phyloP scores from a whole-genome alignment of 2,329 filamentous ascomycete species.

The Lomentospora prolificans region DNA sequence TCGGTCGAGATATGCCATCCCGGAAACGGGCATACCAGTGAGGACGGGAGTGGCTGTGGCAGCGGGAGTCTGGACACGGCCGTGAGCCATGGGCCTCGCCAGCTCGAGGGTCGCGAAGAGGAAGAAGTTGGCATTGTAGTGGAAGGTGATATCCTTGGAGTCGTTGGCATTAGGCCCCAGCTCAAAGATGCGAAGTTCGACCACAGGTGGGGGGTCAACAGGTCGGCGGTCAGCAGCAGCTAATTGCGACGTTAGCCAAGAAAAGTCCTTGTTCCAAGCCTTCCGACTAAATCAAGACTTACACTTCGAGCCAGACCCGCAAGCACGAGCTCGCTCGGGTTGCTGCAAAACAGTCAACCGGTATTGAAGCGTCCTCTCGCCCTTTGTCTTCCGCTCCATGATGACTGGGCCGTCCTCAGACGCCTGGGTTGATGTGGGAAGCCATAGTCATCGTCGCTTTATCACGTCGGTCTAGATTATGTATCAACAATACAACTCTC shows the following conservation, averaged over 20 bases:
- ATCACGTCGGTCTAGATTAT: not conserved
- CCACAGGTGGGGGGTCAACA: conserved; percentile 88
- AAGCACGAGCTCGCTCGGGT: conserved; percentile 86
- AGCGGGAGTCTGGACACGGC: conserved; percentile 58
- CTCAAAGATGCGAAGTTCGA: conserved; percentile 80
- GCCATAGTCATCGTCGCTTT: not conserved
- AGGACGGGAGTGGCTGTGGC: conserved; percentile 71
- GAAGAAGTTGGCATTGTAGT: conserved; percentile 96
- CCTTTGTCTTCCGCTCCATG: conserved; percentile 47
- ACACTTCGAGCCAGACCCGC: conserved; percentile 94
- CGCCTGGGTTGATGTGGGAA: not conserved
- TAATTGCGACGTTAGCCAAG: conserved; percentile 23
- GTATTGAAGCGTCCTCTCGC: conserved; percentile 72
- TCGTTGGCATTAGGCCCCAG: conserved; percentile 47
- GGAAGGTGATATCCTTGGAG: conserved; percentile 69
- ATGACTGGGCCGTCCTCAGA: conserved; percentile 8
- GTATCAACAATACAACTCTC: not conserved
- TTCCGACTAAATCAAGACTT: conserved; percentile 23
- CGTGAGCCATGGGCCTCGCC: conserved; percentile 72
- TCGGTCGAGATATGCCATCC: conserved; percentile 90
- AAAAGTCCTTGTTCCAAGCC: not conserved
- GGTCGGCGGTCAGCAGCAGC: conserved; percentile 81
- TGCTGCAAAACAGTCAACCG: conserved; percentile 82
- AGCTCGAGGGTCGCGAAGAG: conserved; percentile 87
- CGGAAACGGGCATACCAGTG: conserved; percentile 88